Conservation (phyloP, 192 early-diverging fungal genomes). For the Backusella luteola region DNA sequence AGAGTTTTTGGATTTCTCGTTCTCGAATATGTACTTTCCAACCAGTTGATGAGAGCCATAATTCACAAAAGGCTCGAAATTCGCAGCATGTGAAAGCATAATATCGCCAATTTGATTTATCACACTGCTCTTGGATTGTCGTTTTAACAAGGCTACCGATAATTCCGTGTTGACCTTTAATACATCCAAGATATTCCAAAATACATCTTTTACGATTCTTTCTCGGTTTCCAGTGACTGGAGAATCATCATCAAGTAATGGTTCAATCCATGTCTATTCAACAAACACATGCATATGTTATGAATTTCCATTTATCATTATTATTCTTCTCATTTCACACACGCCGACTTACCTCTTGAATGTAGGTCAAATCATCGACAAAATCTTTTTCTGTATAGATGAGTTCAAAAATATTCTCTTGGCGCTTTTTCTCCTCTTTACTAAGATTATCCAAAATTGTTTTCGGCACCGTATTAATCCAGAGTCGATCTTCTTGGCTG, state of each 20-base stretch:
- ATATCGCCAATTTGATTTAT: constrained; percentile 85
- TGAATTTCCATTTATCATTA: neutral
- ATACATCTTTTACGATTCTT: constrained; percentile 64
- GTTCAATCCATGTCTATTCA: constrained; percentile 61
- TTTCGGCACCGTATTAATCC: constrained; percentile 80
- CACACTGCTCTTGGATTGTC: constrained; percentile 64
- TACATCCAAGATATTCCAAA: constrained; percentile 75
- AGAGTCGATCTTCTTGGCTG: constrained; percentile 69
- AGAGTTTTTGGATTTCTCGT: constrained; percentile 66
- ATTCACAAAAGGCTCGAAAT: constrained; percentile 77
- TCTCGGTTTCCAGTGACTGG: constrained; percentile 53
- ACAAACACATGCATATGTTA: neutral
- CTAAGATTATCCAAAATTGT: constrained; percentile 71
- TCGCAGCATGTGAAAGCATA: constrained; percentile 66
- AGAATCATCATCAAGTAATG: constrained; percentile 59
- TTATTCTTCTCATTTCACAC: neutral
- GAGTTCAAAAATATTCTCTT: constrained; percentile 92
- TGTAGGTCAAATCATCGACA: constrained; percentile 80
- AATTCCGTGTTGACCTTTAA: constrained; percentile 62
- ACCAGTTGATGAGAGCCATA: constrained; percentile 87
- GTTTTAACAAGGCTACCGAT: constrained; percentile 51
- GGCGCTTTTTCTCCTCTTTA: constrained; percentile 78
- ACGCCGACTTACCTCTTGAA: constrained; percentile 59
- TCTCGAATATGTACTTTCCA: constrained; percentile 79
- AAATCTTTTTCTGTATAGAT: constrained; percentile 92